These are phyloP conservation scores for Diphasiastrum complanatum DNA, from an alignment of 83 land plant species.

Conservation along the genomic window DNA sequence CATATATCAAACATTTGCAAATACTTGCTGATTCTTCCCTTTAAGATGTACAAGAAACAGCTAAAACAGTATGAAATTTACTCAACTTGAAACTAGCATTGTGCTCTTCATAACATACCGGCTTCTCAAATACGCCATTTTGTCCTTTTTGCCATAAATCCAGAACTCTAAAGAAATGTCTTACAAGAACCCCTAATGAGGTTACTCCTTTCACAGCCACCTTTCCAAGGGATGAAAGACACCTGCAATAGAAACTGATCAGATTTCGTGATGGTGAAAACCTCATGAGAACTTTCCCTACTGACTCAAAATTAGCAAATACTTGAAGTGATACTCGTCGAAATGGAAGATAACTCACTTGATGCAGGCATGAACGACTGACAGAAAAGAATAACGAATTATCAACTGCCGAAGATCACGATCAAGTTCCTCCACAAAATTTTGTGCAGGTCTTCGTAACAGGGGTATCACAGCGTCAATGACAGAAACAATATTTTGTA, in stretches of 20 bases:
- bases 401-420: constrained; percentile 88
- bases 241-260: constrained; percentile 41
- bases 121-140: constrained; percentile 31
- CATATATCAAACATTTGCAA: no score
- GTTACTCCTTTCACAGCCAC: constrained; percentile 52
- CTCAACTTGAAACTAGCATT: no score
- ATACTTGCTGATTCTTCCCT: no score
- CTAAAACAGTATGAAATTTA: no score
- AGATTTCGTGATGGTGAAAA: no score
- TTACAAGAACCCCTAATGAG: constrained; percentile 67
- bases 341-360: constrained; percentile 40
- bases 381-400: constrained; percentile 77
- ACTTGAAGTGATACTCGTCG: neutral
- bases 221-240: constrained; percentile 79
- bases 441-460: constrained; percentile 72
- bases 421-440: constrained; percentile 83
- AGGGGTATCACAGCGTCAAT: constrained; percentile 89
- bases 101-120: no score
- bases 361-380: constrained; percentile 94
- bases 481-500: constrained; percentile 87
- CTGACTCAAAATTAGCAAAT: neutral
- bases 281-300: neutral
- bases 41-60: no score
- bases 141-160: constrained; percentile 34
- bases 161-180: constrained; percentile 60